Evolutionary conservation across 2,329 filamentous ascomycete genomes (phyloP), one percentile per base, ranked within the genome.

Genomic region (Alternaria alternata): DNA sequence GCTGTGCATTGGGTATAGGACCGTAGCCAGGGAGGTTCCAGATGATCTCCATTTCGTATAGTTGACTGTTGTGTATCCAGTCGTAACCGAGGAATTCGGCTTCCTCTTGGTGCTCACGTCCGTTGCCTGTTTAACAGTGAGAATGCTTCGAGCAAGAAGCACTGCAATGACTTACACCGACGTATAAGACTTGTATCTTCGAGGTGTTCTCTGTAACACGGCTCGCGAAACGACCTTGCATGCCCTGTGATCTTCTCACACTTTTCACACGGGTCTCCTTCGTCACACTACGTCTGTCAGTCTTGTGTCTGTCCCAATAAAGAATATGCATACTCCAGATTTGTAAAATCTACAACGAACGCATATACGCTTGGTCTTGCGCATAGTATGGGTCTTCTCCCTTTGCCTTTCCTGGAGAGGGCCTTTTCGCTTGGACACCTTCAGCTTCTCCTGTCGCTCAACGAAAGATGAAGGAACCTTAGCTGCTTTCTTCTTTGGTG

Each of bases 271-370:
- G 72, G 70, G 26, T 72, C 67, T 18, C 71, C 73, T 48, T 71
- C 67, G 51, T 78, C 75, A 49, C 76, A 78, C 73, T 76, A 49
- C 8, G 34, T 46, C 7, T 32, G 39, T 67, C 32, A 67, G 61
- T 38, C 43, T 41, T 39, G 22, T 14, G 26, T 20, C 20, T 24
- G 18, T 34, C 18, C 20, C 7, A 16, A 14, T n/a, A 14, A 43
- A 11, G 8, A 18, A 28, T 1, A 11, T 28, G 59, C 71, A 28
- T 71, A 76, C 74, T 18, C 72, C 69, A 12, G 70, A 68, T 52
- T 77, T 77, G 66, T 76, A 78, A 39, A 78, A 72, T 51, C 71
- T 72, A 59, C 76, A 78, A 30, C 75, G 75, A 8, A 77, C 65
- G 51, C 76, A 78, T 41, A 68, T 69, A 5, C 67, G 64, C 49